phyloP scores from a whole-genome alignment of 257 asterid species.

The Nicotiana knightiana region DNA sequence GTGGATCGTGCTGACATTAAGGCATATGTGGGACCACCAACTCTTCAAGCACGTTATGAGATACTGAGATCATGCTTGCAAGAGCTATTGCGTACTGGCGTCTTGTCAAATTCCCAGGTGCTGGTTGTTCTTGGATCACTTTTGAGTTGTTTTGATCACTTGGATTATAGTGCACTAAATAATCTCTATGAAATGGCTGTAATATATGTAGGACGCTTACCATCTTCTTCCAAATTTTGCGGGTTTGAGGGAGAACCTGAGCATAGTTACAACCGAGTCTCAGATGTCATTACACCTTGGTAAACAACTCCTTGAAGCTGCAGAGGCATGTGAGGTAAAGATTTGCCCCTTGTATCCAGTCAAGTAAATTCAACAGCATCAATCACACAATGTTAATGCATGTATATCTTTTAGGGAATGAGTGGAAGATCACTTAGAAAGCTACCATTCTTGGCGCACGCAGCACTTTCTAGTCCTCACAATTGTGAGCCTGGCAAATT shows the following conservation, averaged over 20 bases:
- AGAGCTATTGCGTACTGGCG: conserved; percentile 80
- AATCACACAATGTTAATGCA: background rate
- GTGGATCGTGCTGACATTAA: conserved; percentile 99
- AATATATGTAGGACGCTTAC: conserved; percentile 37
- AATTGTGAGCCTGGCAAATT: conserved; percentile 52
- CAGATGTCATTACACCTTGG: conserved; percentile 30
- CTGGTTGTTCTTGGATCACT: conserved; percentile 30
- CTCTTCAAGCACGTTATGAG: conserved; percentile 93
- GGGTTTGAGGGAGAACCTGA: conserved; percentile 53
- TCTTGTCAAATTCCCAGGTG: conserved; percentile 50
- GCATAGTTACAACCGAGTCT: conserved; percentile 28
- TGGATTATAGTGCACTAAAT: background rate
- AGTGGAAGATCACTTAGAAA: conserved; percentile 94
- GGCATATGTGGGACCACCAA: conserved; percentile 98
- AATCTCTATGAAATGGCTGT: background rate
- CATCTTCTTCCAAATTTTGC: conserved; percentile 51
- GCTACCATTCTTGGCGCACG: conserved; percentile 91
- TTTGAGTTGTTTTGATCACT: background rate
- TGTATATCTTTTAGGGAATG: conserved; percentile 53
- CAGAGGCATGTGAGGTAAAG: conserved; percentile 84
- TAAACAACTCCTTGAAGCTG: conserved; percentile 66
- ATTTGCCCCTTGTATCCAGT: background rate
- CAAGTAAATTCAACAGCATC: background rate
- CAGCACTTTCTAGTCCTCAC: conserved; percentile 65
- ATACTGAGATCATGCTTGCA: conserved; percentile 80